Conservation (phyloP, 805 yeast species). For the Ogataea saltuana region DNA sequence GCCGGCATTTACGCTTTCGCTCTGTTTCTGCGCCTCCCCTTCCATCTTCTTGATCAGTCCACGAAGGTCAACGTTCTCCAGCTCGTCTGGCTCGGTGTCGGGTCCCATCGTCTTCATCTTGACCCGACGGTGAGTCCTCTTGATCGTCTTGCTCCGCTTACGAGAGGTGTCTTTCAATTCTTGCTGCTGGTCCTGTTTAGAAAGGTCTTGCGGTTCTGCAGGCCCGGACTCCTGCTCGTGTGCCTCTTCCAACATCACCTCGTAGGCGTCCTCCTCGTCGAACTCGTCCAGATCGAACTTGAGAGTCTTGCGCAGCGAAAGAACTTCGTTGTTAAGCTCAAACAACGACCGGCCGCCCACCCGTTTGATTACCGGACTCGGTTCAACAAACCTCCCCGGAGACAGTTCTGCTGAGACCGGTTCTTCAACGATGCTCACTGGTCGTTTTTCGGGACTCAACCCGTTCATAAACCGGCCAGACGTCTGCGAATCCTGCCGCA, state of each 20-base stretch:
- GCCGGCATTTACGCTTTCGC: conserved; percentile 16
- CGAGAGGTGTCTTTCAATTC: conserved; percentile 13
- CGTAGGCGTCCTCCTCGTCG: conserved; percentile 22
- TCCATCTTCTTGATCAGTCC: conserved; percentile 39
- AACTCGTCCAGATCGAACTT: conserved; percentile 22
- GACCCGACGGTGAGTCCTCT: conserved; percentile 53
- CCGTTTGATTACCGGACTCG: conserved; percentile 33
- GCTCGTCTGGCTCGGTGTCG: conserved; percentile 29
- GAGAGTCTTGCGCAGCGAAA: conserved; percentile 34
- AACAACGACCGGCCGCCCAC: conserved; percentile 39
- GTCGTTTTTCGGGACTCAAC: conserved; percentile 13
- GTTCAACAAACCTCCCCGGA: conserved; percentile 27
- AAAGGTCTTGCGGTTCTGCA: conserved; percentile 1
- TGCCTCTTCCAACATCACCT: conserved; percentile 14
- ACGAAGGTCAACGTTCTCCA: conserved; percentile 44
- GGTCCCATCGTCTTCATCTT: conserved; percentile 44
- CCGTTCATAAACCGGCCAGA: conserved; percentile 9
- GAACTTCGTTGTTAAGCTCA: conserved; percentile 49
- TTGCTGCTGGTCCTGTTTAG: no score
- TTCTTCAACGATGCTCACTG: neutral
- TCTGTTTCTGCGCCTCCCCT: conserved; percentile 16
- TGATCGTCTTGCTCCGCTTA: conserved; percentile 34
- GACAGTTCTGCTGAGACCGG: conserved; percentile 6
- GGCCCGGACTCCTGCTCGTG: conserved; percentile 25
- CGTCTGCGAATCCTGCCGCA: conserved; percentile 20